A percentile compares a stretch with the other conserved stretches of the same genome.
These are phyloP conservation scores for Arctostaphylos glauca DNA, from an alignment of 148 eudicot species.

Conservation along the genomic window DNA sequence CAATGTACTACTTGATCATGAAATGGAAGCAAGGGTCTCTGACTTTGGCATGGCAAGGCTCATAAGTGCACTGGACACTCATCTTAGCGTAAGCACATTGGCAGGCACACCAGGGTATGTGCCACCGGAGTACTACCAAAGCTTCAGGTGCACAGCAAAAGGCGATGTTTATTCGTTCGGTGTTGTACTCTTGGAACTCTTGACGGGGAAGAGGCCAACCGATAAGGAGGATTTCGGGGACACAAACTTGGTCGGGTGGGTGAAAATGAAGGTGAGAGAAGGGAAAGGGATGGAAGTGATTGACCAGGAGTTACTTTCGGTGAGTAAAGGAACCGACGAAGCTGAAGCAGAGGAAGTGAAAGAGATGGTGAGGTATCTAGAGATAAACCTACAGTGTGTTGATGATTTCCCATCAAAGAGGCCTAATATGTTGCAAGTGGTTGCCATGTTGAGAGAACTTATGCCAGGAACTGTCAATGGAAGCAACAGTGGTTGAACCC, in stretches of 20 bases:
- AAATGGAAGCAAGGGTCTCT: slow-evolving; percentile 85
- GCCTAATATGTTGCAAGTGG: slow-evolving; percentile 94
- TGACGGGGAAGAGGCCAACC: slow-evolving; percentile 85
- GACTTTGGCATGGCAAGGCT: slow-evolving; percentile 99
- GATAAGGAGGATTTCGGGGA: slow-evolving; percentile 97
- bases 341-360: slow-evolving; percentile 65
- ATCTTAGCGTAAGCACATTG: slow-evolving; percentile 88
- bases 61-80: slow-evolving; percentile 92
- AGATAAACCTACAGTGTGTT: slow-evolving; percentile 72
- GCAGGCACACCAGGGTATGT: slow-evolving; percentile 99
- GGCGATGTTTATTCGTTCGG: slow-evolving; percentile 95
- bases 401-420: slow-evolving; percentile 94
- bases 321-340: slow-evolving; percentile 35
- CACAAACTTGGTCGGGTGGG: slow-evolving; percentile 95
- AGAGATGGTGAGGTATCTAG: slow-evolving; percentile 78
- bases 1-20: slow-evolving; percentile 73
- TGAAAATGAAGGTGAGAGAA: slow-evolving; percentile 85
- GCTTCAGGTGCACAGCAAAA: slow-evolving; percentile 91
- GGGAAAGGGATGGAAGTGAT: slow-evolving; percentile 91
- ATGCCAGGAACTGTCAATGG: slow-evolving; percentile 26
- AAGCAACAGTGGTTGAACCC: slow-evolving; percentile 29
- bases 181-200: slow-evolving; percentile 72
- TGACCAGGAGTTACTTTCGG: slow-evolving; percentile 53
- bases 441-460: slow-evolving; percentile 88
- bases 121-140: slow-evolving; percentile 97